Percentiles rank a stretch among this genome's conserved stretches.
Conservation (phyloP, 2,329 filamentous ascomycete species). For the Stagonosporopsis tanaceti region DNA sequence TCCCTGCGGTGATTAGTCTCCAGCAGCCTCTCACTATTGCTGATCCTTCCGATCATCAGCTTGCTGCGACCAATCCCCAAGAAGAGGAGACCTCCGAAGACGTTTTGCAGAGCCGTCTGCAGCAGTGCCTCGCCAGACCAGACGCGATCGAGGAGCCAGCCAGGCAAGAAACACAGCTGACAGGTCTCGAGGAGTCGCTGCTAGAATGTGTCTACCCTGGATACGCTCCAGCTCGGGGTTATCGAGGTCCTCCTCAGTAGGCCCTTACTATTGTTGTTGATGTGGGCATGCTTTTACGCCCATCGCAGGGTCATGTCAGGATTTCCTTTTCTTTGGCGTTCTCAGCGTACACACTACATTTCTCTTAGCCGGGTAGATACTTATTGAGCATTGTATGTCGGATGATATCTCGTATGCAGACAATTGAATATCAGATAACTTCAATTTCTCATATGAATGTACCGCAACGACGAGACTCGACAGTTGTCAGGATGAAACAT, state of each 20-base stretch:
- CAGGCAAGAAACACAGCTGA: neutral
- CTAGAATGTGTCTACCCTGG: neutral
- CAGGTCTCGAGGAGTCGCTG: neutral
- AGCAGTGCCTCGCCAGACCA: neutral
- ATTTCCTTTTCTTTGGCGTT: neutral
- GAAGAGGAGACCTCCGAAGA: neutral
- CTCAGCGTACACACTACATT: neutral
- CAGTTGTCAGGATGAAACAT: neutral
- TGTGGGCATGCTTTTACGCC: neutral
- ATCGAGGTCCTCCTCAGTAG: neutral
- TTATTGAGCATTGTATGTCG: no score
- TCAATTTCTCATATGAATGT: no score
- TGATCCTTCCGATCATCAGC: neutral
- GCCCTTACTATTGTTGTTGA: neutral
- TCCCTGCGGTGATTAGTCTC: neutral
- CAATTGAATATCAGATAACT: no score
- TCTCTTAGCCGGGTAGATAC: neutral
- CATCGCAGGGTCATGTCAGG: neutral
- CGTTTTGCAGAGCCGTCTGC: neutral
- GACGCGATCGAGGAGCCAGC: neutral
- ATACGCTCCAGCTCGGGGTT: neutral
- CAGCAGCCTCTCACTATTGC: neutral
- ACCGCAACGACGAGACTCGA: neutral
- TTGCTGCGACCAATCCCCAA: neutral
- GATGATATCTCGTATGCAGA: no score